Base-by-base conservation (phyloP, 2,329 filamentous ascomycete species). In the Cladosporium sp. region DNA sequence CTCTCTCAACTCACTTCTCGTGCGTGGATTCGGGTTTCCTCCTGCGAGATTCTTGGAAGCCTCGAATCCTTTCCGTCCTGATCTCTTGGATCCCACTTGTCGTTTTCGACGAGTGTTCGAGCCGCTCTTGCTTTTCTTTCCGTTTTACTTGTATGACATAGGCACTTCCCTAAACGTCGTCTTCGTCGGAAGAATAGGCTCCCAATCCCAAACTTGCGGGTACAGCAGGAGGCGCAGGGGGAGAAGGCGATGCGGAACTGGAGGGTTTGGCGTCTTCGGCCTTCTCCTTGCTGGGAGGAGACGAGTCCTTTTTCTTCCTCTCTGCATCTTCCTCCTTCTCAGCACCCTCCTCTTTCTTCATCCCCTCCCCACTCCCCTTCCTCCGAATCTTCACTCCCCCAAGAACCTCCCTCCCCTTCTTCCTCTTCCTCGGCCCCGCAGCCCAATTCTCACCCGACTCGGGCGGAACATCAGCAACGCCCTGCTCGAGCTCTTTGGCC, bases 401-500 rank as follows among this genome's bases (percentile, higher is more conserved):
- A 32, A 62, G 64, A 42, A 57, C 60, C 40, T 71, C 70, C 22
- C 56, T 55, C 2, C 55, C 59, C 49, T 63, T 64, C 57, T 63
- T 65, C 22, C 71, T 58, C 73, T 75, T 53, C 43, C 56, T 52
- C 11, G 56, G 40, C 19, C 57, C 56, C 3, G 54, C 55, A 43
- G 39, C 43, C 60, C 59, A 25, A 43, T 42, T 43, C 54, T 57
- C 12, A 56, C 74, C 73, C 1, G 73, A 74, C 54, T 78, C 72
- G 53, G 80, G 76, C 45, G 76, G 76, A 54, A 79, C 42, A 6
- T 25, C 52, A 35, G 48, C 50, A 19, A 20, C 39, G 22, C 68
- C 72, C 57, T 75, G 75, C 62, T 83, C 80, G 57, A 75, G 75
- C 62, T 83, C 80, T 55, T 82, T 48, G 15, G 39, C 47, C 27